These are phyloP conservation scores for Nannizzia gypsea DNA, from an alignment of 2,329 filamentous ascomycete species.

Conservation along the genomic window DNA sequence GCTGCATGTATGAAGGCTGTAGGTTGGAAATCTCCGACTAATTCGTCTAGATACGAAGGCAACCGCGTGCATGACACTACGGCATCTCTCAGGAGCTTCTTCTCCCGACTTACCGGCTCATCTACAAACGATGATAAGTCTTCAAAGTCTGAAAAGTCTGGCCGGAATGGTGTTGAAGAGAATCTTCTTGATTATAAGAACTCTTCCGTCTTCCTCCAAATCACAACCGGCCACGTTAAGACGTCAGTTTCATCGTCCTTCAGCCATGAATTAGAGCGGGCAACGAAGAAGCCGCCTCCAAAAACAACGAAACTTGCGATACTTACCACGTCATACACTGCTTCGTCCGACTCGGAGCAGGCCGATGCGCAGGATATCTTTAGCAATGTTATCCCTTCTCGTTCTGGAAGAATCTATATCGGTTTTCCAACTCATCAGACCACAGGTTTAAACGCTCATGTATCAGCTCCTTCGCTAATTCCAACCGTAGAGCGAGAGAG, in stretches of 20 bases:
- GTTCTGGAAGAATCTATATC: conserved; percentile 87
- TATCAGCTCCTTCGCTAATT: conserved; percentile 91
- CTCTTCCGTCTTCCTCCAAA: conserved; percentile 75
- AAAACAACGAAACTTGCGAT: conserved; percentile 77
- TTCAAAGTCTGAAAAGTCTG: conserved; percentile 39
- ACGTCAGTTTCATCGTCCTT: conserved; percentile 64
- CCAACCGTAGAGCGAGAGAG: conserved; percentile 94
- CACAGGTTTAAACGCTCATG: conserved; percentile 82
- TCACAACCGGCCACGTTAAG: conserved; percentile 70
- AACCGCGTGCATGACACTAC: conserved; percentile 28
- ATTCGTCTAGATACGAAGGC: conserved; percentile 27
- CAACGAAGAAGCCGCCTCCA: conserved; percentile 93
- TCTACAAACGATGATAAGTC: conserved; percentile 39
- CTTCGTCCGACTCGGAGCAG: conserved; percentile 54
- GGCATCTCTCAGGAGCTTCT: conserved; percentile 64
- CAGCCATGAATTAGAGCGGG: conserved; percentile 76
- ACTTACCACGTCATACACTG: conserved; percentile 82
- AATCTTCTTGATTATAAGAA: conserved; percentile 60
- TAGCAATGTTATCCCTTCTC: conserved; percentile 75
- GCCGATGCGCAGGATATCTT: conserved; percentile 49
- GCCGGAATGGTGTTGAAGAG: conserved; percentile 52
- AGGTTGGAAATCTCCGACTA: conserved; percentile 60
- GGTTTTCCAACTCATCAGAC: conserved; percentile 97
- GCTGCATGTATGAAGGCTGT: conserved; percentile 79
- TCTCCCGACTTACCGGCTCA: conserved; percentile 58